Percentiles rank a stretch among this genome's conserved stretches.
These are phyloP conservation scores for Prunus mira DNA, from an alignment of 306 rosid species.

Conservation along the genomic window DNA sequence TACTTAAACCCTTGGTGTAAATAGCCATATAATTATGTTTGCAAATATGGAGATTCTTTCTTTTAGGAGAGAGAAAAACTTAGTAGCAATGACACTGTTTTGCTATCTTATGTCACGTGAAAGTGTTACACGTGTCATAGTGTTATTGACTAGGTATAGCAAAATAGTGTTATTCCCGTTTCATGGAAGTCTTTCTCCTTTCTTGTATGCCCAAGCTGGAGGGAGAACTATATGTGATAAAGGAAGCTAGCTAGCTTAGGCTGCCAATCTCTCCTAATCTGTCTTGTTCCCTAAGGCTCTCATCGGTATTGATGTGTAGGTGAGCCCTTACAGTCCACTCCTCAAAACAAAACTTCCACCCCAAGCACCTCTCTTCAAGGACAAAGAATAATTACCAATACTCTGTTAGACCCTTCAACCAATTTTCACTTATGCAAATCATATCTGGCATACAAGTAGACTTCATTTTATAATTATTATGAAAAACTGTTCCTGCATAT, in stretches of 20 bases:
- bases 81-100: no score
- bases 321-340: conserved; percentile 60
- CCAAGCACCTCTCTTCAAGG: conserved; percentile 58
- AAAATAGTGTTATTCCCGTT: no score
- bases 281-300: conserved; percentile 59
- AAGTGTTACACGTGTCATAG: no score
- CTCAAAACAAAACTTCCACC: conserved; percentile 49
- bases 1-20: neutral
- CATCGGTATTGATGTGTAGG: conserved; percentile 34
- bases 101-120: no score
- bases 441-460: neutral
- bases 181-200: neutral
- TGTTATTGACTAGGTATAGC: no score
- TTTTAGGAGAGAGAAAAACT: no score
- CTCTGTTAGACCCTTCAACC: conserved; percentile 16
- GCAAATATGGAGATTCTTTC: neutral
- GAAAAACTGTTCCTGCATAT: neutral
- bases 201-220: conserved; percentile 1
- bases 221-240: conserved; percentile 44
- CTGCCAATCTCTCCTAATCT: conserved; percentile 60
- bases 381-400: conserved; percentile 34
- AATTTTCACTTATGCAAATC: conserved; percentile 15
- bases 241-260: conserved; percentile 30
- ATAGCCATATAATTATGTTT: neutral
- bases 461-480: conserved; percentile 3